Conservation (phyloP, 179 eudicot genomes). For the Patellifolia procumbens region DNA sequence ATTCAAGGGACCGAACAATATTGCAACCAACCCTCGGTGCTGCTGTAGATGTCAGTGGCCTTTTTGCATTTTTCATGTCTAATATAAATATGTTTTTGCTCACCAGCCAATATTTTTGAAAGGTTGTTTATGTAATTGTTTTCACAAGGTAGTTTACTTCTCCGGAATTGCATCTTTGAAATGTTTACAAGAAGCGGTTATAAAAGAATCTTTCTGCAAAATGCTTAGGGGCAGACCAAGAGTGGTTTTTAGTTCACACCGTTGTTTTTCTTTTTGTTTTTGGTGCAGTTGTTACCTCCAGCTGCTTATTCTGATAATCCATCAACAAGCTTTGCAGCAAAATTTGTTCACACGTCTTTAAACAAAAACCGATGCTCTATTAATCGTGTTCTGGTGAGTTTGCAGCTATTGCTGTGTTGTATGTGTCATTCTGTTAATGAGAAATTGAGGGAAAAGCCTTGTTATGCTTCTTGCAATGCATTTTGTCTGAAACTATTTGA, state of each 20-base stretch:
- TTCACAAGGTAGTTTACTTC: not conserved
- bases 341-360: constrained; percentile 91
- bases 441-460: constrained; percentile 16
- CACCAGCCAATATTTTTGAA: not conserved
- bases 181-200: not conserved
- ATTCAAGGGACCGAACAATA: constrained; percentile 72
- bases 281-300: constrained; percentile 85
- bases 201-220: not conserved
- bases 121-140: not conserved
- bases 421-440: not conserved
- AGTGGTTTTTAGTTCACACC: not conserved
- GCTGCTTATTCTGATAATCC: constrained; percentile 91
- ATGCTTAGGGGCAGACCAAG: not conserved
- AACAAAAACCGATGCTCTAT: constrained; percentile 95
- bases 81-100: not conserved
- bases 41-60: constrained; percentile 76
- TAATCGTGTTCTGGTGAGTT: constrained; percentile 89
- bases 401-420: constrained; percentile 7
- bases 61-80: constrained; percentile 3
- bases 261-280: constrained; percentile 12
- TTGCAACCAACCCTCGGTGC: constrained; percentile 94
- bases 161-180: not conserved
- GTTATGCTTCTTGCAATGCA: not conserved
- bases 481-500: not conserved
- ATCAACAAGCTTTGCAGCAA: constrained; percentile 91